Conservation (phyloP, 139 green algal species). For the Closterium sp. region DNA sequence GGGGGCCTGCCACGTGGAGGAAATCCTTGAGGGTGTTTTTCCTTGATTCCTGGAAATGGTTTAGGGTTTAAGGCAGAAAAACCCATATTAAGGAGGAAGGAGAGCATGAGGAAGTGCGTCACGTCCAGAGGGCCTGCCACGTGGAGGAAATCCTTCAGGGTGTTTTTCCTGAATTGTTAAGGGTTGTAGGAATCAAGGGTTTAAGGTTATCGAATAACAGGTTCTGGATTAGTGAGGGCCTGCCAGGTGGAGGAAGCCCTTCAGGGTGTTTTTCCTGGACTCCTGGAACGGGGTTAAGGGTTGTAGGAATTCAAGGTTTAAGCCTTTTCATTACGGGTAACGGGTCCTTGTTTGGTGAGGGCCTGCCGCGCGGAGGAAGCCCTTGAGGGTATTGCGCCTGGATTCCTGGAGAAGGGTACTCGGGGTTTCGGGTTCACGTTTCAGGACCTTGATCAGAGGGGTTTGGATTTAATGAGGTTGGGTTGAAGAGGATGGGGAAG, state of each 20-base stretch:
- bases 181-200: not conserved
- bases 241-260: slow-evolving; percentile 94
- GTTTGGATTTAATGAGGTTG: too few species aligned
- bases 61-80: not conserved
- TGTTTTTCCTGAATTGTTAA: slow-evolving; percentile 77
- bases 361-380: too few species aligned
- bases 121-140: slow-evolving; percentile 66
- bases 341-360: too few species aligned
- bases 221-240: slow-evolving; percentile 71
- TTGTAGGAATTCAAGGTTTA: not conserved
- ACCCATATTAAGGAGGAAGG: too few species aligned
- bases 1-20: slow-evolving; percentile 84
- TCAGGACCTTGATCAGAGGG: too few species aligned
- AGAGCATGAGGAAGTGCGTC: not conserved
- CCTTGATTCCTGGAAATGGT: slow-evolving; percentile 78
- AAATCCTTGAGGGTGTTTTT: slow-evolving; percentile 93
- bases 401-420: slow-evolving; percentile 61
- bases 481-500: slow-evolving; percentile 84
- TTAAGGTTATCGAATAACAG: too few species aligned
- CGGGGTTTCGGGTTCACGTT: not conserved
- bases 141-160: slow-evolving; percentile 93
- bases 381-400: slow-evolving; percentile 81
- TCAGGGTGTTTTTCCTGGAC: slow-evolving; percentile 78
- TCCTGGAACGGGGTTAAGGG: slow-evolving; percentile 58
- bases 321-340: too few species aligned